These are phyloP conservation scores for Craterostigma plantagineum DNA, from an alignment of 257 asterid species.

Conservation along the genomic window DNA sequence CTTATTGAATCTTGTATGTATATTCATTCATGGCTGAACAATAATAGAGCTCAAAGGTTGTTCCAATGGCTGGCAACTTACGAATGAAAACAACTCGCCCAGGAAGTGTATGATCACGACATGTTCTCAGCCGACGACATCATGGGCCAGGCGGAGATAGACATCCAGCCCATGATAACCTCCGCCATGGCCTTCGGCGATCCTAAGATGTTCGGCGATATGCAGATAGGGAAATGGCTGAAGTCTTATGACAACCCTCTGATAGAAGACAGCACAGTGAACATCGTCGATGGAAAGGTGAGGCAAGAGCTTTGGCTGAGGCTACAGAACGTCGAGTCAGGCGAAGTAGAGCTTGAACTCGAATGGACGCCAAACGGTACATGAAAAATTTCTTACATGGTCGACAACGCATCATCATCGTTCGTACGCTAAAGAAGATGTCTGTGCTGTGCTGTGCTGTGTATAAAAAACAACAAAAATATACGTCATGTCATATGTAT, in stretches of 20 bases:
- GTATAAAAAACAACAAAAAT: no score
- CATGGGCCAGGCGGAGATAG: conserved; percentile 96
- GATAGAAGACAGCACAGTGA: conserved; percentile 66
- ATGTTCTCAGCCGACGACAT: conserved; percentile 87
- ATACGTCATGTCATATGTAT: neutral
- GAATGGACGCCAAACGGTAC: conserved; percentile 83
- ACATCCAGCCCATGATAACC: conserved; percentile 84
- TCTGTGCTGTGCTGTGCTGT: no score
- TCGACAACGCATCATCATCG: no score
- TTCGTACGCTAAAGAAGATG: no score
- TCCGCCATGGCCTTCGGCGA: conserved; percentile 82
- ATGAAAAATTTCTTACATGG: no score
- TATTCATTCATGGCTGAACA: neutral
- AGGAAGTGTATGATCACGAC: conserved; percentile 86
- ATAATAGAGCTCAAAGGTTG: no score
- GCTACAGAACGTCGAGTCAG: conserved; percentile 94
- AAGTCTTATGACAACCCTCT: conserved; percentile 75
- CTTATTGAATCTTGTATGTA: conserved; percentile 1
- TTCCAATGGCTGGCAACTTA: no score
- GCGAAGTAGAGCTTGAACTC: conserved; percentile 75
- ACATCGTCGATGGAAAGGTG: conserved; percentile 84
- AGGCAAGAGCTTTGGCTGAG: conserved; percentile 64
- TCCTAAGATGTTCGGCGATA: conserved; percentile 63
- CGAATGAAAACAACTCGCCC: no score
- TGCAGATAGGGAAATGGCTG: conserved; percentile 99